phyloP scores from a whole-genome alignment of 108 stramenopile genomes.

The Epipyxis sp. region DNA sequence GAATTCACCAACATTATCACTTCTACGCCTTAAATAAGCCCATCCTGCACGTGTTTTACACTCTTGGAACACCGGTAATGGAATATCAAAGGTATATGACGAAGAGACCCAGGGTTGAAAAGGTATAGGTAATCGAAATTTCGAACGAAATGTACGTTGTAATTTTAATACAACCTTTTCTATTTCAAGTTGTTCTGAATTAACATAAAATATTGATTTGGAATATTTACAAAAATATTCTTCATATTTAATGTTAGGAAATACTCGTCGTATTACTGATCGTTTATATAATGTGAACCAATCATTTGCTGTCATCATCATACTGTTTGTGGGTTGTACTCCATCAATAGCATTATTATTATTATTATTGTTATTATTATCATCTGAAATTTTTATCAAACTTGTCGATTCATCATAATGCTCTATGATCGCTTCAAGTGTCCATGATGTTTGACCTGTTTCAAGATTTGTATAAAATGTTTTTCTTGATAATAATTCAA shows the following conservation, averaged over 20 bases:
- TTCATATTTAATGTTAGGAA: constrained; percentile 3
- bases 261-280: not conserved
- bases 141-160: not conserved
- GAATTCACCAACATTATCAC: constrained; percentile 39
- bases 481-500: not conserved
- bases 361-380: too few species aligned
- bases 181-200: not conserved
- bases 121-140: not conserved
- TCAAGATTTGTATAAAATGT: not conserved
- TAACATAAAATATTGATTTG: not conserved
- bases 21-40: constrained; percentile 46
- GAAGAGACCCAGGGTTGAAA: not conserved
- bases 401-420: too few species aligned
- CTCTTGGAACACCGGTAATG: constrained; percentile 25
- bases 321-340: not conserved
- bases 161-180: not conserved
- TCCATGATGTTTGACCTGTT: not conserved
- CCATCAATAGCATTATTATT: too few species aligned
- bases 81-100: constrained; percentile 36
- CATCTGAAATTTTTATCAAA: too few species aligned
- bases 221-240: not conserved
- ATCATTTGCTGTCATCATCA: not conserved
- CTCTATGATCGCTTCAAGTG: not conserved
- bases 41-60: constrained; percentile 42
- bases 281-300: not conserved